Evolutionary conservation across 148 eudicot species (phyloP), one percentile per base, ranked within the genome.

Genomic region (Dysphania ambrosioides): DNA sequence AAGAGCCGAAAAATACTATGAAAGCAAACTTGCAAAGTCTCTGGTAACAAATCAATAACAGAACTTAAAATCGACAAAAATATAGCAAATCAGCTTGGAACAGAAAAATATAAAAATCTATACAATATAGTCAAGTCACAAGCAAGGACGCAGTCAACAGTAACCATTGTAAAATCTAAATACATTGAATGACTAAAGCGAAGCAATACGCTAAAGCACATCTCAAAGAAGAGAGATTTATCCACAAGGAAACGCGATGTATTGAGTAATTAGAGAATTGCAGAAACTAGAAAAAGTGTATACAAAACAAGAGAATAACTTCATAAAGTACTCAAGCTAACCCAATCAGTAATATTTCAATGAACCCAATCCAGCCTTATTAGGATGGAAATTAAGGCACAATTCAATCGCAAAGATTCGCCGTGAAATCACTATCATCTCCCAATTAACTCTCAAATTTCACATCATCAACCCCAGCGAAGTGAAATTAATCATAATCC

Each of bases 381-480:
- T n/a, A n/a, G n/a, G n/a, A n/a, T n/a, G n/a, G 9, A 42, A 42
- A 42, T 9, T 15, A 15, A 42, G 9, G 47, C 9, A 42, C 47
- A n/a, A n/a, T 42, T 9, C 15, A 42, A 42, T 1, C 9, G 47
- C 13, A 42, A 9, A 42, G 13, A 0, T 42, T 5, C 4, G 3
- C 16, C 31, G 55, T 4, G 21, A 12, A 18, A 13, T 49, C 55
- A 49, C 5, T 49, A 18, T 12, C 13, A 49, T 5, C 21, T 18
- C 36, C 18, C 40, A 63, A 63, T 32, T 63, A 63, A 58, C 32
- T 58, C 63, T 63, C 41, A 15, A 63, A 63, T 19, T 60, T 32
- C 11, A 8, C 32, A 30, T 30, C 66, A 62, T 16, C n/a, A n/a
- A 62, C 32, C 66, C 35, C 32, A 62, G 8, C 21, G 23, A 2